These are phyloP conservation scores for Mycena chlorophos DNA, from an alignment of 768 basidiomycete species.

Conservation along the genomic window DNA sequence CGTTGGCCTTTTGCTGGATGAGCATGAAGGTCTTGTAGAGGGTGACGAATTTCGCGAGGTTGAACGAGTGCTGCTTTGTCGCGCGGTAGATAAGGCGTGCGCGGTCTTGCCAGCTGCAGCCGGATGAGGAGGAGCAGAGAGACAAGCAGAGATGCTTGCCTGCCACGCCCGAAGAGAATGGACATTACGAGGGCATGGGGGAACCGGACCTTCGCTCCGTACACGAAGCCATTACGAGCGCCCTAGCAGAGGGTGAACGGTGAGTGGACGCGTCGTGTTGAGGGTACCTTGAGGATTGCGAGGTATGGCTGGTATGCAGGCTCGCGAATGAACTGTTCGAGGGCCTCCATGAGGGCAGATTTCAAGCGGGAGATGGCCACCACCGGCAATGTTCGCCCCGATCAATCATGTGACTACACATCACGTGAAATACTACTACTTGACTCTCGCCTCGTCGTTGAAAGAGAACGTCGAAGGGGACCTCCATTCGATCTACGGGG, in stretches of 20 bases:
- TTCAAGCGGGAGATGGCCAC: no score
- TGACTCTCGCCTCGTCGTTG: no score
- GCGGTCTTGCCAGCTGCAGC: conserved; percentile 69
- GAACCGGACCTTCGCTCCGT: conserved; percentile 88
- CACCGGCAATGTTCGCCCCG: neutral
- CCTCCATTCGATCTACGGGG: neutral
- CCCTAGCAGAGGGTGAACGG: conserved; percentile 40
- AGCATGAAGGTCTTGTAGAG: conserved; percentile 87
- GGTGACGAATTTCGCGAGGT: conserved; percentile 92
- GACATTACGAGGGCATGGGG: conserved; percentile 98
- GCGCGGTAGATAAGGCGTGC: conserved; percentile 70
- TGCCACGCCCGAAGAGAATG: conserved; percentile 86
- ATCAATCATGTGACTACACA: neutral
- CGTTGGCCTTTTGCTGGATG: conserved; percentile 76
- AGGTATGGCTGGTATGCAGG: conserved; percentile 88
- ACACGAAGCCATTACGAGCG: conserved; percentile 86
- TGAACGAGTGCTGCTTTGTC: conserved; percentile 87
- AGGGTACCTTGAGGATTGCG: conserved; percentile 73
- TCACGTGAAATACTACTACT: no score
- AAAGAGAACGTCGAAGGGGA: neutral
- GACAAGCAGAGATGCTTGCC: conserved; percentile 53
- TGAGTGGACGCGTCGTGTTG: fast-evolving
- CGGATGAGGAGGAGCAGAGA: neutral
- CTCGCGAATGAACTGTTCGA: conserved; percentile 45
- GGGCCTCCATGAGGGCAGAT: neutral